Evolutionary conservation across 1,139 yeast species (phyloP).

Genomic region (Yamadazyma kanchanaburiensis): DNA sequence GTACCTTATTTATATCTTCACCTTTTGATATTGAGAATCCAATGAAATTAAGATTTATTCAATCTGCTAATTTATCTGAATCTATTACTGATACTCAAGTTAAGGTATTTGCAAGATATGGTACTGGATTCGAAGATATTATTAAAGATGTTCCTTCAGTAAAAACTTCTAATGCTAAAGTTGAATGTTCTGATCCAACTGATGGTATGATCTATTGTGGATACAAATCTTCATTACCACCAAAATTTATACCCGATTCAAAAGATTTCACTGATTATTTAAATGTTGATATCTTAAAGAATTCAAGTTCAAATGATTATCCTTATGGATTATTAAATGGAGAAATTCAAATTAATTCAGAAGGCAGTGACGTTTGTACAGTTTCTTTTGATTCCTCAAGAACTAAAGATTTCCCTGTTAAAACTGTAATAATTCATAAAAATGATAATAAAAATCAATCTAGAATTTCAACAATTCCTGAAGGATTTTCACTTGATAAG

Average conservation of each 20-base stretch:
- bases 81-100: conserved; percentile 32
- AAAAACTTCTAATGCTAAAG: conserved; percentile 26
- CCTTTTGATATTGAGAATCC: conserved; percentile 65
- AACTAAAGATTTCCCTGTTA: conserved; percentile 49
- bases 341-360: conserved; percentile 54
- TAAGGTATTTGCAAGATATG: conserved; percentile 51
- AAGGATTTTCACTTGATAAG: conserved; percentile 50
- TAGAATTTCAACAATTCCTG: conserved; percentile 28
- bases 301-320: conserved; percentile 43
- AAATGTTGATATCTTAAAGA: conserved; percentile 45
- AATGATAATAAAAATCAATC: conserved; percentile 18
- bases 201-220: conserved; percentile 54
- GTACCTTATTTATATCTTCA: conserved; percentile 34
- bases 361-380: conserved; percentile 62
- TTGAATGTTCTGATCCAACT: conserved; percentile 31
- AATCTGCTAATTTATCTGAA: conserved; percentile 45
- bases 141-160: conserved; percentile 64
- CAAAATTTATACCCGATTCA: conserved; percentile 47
- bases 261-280: conserved; percentile 40
- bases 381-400: conserved; percentile 44
- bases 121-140: conserved; percentile 33
- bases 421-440: conserved; percentile 51
- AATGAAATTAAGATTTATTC: conserved; percentile 65
- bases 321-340: conserved; percentile 70
- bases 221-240: conserved; percentile 47